Evolutionary conservation across 1,284 basidiomycete species (phyloP), one percentile per base, ranked within the genome.

Genomic region (Ustilago loliicola): DNA sequence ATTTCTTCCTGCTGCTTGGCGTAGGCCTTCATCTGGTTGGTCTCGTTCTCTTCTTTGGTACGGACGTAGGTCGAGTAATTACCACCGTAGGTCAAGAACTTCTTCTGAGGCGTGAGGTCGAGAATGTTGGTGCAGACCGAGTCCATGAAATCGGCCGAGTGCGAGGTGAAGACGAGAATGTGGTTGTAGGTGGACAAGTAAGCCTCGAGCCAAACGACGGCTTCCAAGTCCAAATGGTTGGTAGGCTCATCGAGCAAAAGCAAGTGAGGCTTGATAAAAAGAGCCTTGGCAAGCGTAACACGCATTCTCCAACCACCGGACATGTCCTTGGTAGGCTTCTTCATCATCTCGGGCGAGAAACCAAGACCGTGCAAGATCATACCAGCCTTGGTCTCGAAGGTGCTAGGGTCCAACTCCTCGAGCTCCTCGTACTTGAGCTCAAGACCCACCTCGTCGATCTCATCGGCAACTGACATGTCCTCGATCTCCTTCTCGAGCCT

Each of bases 121-220:
- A 98, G 96, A 88, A 98, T 93, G 89, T 98, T 96, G 83, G 95
- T 98, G 82, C 86, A 86, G 64, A 87, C 84, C 58, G 90, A 92
- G 88, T 98, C 96, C 94, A 98, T 96, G 89, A 98, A 98, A 89
- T 98, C 96, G 87, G 95, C 93, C 55, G 96, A 98, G 89, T 98
- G 96, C 66, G 93, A 95, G 34, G 94, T 96, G 72, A 82, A 62
- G 84, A 98, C 93, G 79, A 99, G 91, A 86, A 98, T 98, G 87
- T 98, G 95, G 89, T 97, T 98, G 89, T 98, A 99, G 55, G 94
- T 98, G 53, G 94, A 94, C 51, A 98, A 90, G 88, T 98, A 98
- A 15, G 96, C 96, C 88, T 99, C 96, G 64, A 99, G 90, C 96
- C 96, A 99, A 67, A 98, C 96, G 80, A 99, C 96, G 61, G 96